Evolutionary conservation across 129 eudicot genomes (phyloP), one percentile per base, ranked within the genome.

Genomic region (Sambucus nigra): DNA sequence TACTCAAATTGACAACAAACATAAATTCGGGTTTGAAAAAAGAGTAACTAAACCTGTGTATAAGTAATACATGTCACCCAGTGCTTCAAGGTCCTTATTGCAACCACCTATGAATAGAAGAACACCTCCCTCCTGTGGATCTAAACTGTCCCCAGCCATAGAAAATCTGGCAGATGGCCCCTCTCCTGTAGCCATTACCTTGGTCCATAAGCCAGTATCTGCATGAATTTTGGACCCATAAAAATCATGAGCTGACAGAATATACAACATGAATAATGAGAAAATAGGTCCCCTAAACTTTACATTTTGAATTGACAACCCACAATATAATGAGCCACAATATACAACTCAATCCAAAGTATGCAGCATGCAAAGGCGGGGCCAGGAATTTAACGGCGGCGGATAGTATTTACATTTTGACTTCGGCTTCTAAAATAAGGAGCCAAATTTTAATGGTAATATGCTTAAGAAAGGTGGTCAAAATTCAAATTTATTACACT

Each of bases 91-190:
- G 47, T 59, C 82, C 74, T 80, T 92, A 69, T 82, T 86, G 79
- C 99, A 92, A 41, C 99, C 99, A 59, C 99, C 99, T 11, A 86
- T 64, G 60, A 86, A 92, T 25, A 70, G 70, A 66, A 92, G 81
- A 51, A 71, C 85, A 58, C 99, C 99, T 23, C 81, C 74, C 60
- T 73, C 70, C 7, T 74, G 78, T 2, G 94, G 99, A 73, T 86
- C 91, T 67, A 92, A 77, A 73, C 84, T 60, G 61, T 80, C 92
- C 50, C 94, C 99, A 29, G 96, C 94, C 96, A 92, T 80, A 17
- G 99, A 92, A 67, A 92, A 92, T 78, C 99, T 72, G 51, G 94
- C 91, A 65, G 99, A 86, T 22, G 99, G 99, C 19, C 95, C 99
- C 75, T 59, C 91, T 7, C 94, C 94, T 50, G 49, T 22, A 25